Conservation (phyloP, 257 asterid species). For the Eustoma russellianum region DNA sequence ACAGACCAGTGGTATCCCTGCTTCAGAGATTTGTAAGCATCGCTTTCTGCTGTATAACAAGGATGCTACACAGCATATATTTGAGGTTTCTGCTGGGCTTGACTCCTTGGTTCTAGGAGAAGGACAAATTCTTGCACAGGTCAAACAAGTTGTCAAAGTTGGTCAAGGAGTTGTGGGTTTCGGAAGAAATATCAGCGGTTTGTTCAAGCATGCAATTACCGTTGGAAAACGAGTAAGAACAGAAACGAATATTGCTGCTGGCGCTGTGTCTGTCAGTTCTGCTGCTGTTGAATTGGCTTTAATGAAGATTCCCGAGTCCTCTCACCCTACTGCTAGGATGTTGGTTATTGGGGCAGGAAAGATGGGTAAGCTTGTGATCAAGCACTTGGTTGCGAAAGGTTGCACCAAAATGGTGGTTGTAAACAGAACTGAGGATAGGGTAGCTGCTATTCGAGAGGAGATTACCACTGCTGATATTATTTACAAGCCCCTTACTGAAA, state of each 20-base stretch:
- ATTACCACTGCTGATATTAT: constrained; percentile 54
- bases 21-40: constrained; percentile 72
- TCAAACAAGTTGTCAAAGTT: constrained; percentile 86
- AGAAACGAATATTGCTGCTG: constrained; percentile 87
- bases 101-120: constrained; percentile 92
- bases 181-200: constrained; percentile 86
- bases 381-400: constrained; percentile 85
- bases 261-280: constrained; percentile 94
- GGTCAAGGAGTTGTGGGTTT: constrained; percentile 90
- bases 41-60: constrained; percentile 74
- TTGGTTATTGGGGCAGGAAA: constrained; percentile 86
- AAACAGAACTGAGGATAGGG: constrained; percentile 70
- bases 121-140: constrained; percentile 96
- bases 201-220: constrained; percentile 86
- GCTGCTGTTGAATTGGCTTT: constrained; percentile 92
- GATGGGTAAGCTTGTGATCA: constrained; percentile 98
- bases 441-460: constrained; percentile 69
- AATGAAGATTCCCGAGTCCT: constrained; percentile 72
- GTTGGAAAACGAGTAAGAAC: constrained; percentile 91
- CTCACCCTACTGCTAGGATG: constrained; percentile 61
- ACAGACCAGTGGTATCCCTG: constrained; percentile 88
- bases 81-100: constrained; percentile 89
- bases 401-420: constrained; percentile 83
- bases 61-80: constrained; percentile 90
- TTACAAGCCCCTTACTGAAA: constrained; percentile 61